Conservation (phyloP, 305 asterid genomes). For the Striga hermonthica region DNA sequence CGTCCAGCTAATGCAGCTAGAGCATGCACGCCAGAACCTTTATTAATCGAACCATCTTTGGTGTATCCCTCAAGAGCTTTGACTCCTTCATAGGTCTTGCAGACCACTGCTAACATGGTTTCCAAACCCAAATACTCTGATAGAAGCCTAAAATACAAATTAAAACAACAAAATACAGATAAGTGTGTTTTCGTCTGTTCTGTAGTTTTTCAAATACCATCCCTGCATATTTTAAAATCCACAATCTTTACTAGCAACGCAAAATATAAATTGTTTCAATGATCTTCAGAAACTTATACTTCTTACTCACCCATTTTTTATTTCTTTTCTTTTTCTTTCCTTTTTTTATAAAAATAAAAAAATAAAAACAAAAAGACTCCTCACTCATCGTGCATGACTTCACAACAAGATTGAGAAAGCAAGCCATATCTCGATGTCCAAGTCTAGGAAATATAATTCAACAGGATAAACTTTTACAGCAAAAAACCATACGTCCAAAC, state of each 20-base stretch:
- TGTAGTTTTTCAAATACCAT: constrained; percentile 14
- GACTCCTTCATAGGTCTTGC: constrained; percentile 59
- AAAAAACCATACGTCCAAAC: no score
- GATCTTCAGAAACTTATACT: constrained; percentile 5
- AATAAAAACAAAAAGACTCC: neutral
- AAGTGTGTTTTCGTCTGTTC: constrained; percentile 19
- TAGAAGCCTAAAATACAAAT: constrained; percentile 50
- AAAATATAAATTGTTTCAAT: neutral
- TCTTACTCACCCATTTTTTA: neutral
- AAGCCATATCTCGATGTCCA: no score
- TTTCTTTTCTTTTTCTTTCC: neutral
- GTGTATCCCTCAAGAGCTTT: constrained; percentile 60
- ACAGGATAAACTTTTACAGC: no score
- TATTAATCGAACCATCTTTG: constrained; percentile 44
- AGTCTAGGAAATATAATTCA: no score
- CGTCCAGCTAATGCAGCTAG: constrained; percentile 48
- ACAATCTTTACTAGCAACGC: constrained; percentile 7
- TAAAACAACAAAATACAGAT: constrained; percentile 29
- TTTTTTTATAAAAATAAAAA: no score
- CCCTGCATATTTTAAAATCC: constrained; percentile 23
- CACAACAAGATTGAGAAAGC: constrained; percentile 23
- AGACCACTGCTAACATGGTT: constrained; percentile 74
- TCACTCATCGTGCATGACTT: constrained; percentile 10
- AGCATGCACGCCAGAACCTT: constrained; percentile 54
- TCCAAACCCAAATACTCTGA: constrained; percentile 68